A percentile compares a stretch with the other conserved stretches of the same genome.
These are phyloP conservation scores for Trifolium dubium DNA, from an alignment of 306 rosid species.

Conservation along the genomic window DNA sequence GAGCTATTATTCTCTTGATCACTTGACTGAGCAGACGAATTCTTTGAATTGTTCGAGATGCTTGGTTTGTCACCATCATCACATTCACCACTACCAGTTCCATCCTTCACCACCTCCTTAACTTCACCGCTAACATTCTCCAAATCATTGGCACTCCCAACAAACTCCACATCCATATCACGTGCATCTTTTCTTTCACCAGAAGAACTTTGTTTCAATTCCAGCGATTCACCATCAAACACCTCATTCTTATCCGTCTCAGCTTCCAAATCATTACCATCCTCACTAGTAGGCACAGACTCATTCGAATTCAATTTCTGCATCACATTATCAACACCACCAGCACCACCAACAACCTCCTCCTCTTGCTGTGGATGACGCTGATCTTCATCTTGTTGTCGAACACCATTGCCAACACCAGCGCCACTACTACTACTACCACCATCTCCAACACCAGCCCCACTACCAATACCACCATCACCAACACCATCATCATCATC, in stretches of 20 bases:
- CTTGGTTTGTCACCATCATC: conserved; percentile 57
- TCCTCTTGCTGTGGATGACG: not conserved
- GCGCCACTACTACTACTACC: conserved; percentile 24
- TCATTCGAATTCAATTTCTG: conserved; percentile 47
- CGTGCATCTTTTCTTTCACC: conserved; percentile 45
- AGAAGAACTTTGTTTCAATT: conserved; percentile 50
- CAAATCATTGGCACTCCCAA: conserved; percentile 44
- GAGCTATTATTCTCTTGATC: conserved; percentile 51
- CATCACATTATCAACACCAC: conserved; percentile 39
- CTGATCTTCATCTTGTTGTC: conserved; percentile 54
- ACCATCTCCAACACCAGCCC: not conserved
- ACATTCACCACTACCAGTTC: conserved; percentile 38
- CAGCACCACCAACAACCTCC: conserved; percentile 38
- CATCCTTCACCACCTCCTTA: conserved; percentile 51
- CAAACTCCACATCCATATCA: conserved; percentile 43
- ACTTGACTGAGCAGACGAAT: conserved; percentile 45
- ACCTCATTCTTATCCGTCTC: conserved; percentile 42
- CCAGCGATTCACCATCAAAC: conserved; percentile 55
- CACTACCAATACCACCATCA: conserved; percentile 43
- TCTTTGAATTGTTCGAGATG: conserved; percentile 54
- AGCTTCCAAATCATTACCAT: conserved; percentile 50
- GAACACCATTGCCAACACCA: conserved; percentile 47
- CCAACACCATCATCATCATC: conserved; percentile 50
- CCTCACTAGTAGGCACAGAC: conserved; percentile 47
- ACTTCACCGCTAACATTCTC: conserved; percentile 46